Percentiles rank a stretch among this genome's conserved stretches.
These are phyloP conservation scores for Fennellomyces sp. DNA, from an alignment of 371 early-diverging fungal genomes.

Conservation along the genomic window DNA sequence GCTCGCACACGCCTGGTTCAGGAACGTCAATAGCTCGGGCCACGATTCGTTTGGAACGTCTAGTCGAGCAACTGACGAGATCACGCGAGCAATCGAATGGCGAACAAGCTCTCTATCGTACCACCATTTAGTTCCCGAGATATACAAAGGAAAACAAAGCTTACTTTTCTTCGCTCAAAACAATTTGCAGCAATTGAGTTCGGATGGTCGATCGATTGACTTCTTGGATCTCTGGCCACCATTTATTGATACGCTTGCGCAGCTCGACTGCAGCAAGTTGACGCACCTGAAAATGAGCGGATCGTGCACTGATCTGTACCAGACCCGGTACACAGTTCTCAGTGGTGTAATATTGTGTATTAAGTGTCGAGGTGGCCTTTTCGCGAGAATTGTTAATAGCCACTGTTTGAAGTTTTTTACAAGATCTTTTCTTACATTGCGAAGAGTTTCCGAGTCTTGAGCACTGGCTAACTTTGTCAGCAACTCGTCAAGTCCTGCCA, in stretches of 20 bases:
- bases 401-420: background rate
- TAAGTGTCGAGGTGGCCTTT: constrained; percentile 71
- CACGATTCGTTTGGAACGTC: constrained; percentile 81
- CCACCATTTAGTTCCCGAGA: background rate
- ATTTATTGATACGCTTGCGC: constrained; percentile 74
- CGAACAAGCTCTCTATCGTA: constrained; percentile 68
- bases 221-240: constrained; percentile 71
- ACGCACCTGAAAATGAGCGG: constrained; percentile 69
- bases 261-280: constrained; percentile 92
- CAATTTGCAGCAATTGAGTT: constrained; percentile 64
- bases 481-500: constrained; percentile 30
- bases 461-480: constrained; percentile 50
- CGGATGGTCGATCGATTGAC: constrained; percentile 59
- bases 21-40: constrained; percentile 77
- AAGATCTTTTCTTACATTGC: constrained; percentile 32
- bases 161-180: constrained; percentile 74
- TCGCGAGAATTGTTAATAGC: too few relatives aligned
- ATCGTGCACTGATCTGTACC: constrained; percentile 62
- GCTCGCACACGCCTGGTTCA: constrained; percentile 78
- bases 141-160: constrained; percentile 1
- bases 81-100: constrained; percentile 83
- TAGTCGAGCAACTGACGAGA: constrained; percentile 83
- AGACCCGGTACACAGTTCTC: constrained; percentile 74
- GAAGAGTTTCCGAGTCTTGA: constrained; percentile 54
- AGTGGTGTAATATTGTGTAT: constrained; percentile 66